A percentile compares a stretch with the other conserved stretches of the same genome.
These are phyloP conservation scores for Rhodomyrtus tomentosa DNA, from an alignment of 345 rosid genomes.

Conservation along the genomic window DNA sequence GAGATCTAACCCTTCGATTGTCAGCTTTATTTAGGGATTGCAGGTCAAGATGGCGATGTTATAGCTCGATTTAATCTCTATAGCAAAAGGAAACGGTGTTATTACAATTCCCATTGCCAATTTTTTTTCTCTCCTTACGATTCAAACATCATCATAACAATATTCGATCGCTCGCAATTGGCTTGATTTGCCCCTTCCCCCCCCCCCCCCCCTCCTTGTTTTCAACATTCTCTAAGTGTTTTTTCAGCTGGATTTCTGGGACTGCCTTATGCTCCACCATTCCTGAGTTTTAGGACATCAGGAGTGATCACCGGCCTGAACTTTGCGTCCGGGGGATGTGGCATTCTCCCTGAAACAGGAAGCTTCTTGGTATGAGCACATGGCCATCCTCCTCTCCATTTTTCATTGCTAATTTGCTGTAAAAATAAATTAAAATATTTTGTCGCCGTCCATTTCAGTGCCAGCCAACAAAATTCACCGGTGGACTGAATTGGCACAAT, in stretches of 20 bases:
- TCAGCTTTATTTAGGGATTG: neutral
- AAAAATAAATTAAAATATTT: too few relatives aligned
- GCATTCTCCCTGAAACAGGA: constrained; percentile 38
- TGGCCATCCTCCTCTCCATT: neutral
- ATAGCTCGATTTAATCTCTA: too few relatives aligned
- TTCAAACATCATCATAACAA: neutral
- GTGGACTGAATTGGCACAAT: too few relatives aligned
- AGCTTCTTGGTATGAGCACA: constrained; percentile 1
- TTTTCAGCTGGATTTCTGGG: constrained; percentile 29
- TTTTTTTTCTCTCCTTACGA: neutral
- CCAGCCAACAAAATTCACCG: too few relatives aligned
- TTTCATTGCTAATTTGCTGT: neutral
- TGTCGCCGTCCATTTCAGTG: too few relatives aligned
- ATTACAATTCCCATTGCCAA: neutral
- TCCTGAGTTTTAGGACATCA: neutral
- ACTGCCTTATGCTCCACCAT: constrained; percentile 36
- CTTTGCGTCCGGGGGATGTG: constrained; percentile 44
- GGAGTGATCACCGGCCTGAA: constrained; percentile 21
- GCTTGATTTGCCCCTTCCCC: neutral
- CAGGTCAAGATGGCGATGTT: too few relatives aligned
- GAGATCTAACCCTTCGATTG: neutral
- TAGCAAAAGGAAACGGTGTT: too few relatives aligned
- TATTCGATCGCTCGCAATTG: rapidly evolving
- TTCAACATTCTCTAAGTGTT: neutral
- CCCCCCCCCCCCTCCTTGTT: neutral